Conservation (phyloP, 2,329 filamentous ascomycete genomes). For the Talaromyces sp. region DNA sequence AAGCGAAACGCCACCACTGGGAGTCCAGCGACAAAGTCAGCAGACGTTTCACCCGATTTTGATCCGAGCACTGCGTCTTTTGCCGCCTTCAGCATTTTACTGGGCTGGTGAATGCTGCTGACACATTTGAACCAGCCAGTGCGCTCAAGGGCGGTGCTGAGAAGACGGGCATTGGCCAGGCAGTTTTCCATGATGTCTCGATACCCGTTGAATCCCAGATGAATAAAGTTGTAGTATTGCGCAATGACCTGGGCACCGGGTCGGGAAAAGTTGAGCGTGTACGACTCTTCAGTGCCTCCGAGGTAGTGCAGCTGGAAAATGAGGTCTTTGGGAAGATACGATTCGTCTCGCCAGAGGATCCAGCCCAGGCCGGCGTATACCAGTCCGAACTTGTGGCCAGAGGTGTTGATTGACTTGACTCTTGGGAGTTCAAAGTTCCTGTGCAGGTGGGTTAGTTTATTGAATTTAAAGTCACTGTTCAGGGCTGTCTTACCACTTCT, state of each 20-base stretch:
- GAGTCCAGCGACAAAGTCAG: constrained; percentile 58
- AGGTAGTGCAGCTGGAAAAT: constrained; percentile 68
- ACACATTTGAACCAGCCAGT: constrained; percentile 62
- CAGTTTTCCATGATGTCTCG: constrained; percentile 59
- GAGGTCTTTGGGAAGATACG: constrained; percentile 59
- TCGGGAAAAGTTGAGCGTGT: constrained; percentile 67
- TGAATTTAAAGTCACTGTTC: neutral
- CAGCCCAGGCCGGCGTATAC: constrained; percentile 65
- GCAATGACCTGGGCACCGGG: constrained; percentile 64
- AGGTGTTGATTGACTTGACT: constrained; percentile 55
- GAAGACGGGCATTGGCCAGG: constrained; percentile 57
- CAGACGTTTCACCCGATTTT: constrained; percentile 46
- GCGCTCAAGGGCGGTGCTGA: constrained; percentile 58
- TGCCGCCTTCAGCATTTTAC: constrained; percentile 41
- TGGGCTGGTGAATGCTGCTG: constrained; percentile 58
- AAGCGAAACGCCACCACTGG: constrained; percentile 65
- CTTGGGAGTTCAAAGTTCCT: constrained; percentile 28
- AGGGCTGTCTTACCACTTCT: constrained; percentile 47
- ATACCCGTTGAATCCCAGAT: constrained; percentile 63
- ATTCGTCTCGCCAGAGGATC: constrained; percentile 63
- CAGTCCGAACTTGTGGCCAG: constrained; percentile 45
- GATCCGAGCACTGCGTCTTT: constrained; percentile 33
- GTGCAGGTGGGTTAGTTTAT: neutral
- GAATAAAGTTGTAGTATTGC: constrained; percentile 69
- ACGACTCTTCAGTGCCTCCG: constrained; percentile 64